Conservation (phyloP, 352 stramenopile species). For the Globisporangium irregulare region DNA sequence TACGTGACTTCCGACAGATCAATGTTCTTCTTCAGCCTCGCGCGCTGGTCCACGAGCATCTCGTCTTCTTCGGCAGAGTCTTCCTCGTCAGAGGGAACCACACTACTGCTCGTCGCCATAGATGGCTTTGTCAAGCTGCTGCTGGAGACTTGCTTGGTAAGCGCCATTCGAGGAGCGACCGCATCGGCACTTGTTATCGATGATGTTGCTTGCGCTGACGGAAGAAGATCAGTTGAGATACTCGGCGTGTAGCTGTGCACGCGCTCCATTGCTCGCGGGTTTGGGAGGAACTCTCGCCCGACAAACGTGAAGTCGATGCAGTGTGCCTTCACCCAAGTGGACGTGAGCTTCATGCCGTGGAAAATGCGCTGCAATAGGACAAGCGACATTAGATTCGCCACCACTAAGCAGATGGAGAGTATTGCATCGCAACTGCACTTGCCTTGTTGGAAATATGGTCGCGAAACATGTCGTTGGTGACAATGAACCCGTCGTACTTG, state of each 20-base stretch:
- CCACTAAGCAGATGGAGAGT: not conserved
- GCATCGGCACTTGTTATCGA: not conserved
- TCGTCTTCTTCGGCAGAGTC: conserved; percentile 20
- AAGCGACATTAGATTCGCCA: not conserved
- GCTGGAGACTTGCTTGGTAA: conserved; percentile 1
- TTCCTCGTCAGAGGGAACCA: conserved; percentile 15
- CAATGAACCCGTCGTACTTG: conserved; percentile 85
- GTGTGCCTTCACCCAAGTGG: conserved; percentile 56
- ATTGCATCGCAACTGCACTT: not conserved
- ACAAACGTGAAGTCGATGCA: conserved; percentile 91
- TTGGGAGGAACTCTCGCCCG: conserved; percentile 86
- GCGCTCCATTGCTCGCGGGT: conserved; percentile 78
- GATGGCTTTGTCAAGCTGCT: conserved; percentile 3
- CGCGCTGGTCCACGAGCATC: conserved; percentile 51
- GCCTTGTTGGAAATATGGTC: conserved; percentile 82
- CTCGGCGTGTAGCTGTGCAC: conserved; percentile 36
- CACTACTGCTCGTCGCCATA: not conserved
- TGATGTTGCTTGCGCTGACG: not conserved
- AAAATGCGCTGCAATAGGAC: conserved; percentile 44
- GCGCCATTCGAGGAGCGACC: conserved; percentile 10
- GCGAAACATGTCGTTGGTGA: conserved; percentile 93
- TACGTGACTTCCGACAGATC: conserved; percentile 78
- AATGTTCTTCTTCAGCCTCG: conserved; percentile 52
- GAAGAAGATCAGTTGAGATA: not conserved
- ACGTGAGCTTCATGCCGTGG: conserved; percentile 55